A percentile compares a stretch with the other conserved stretches of the same genome.
phyloP scores from a whole-genome alignment of 2,329 filamentous ascomycete species.

The Phyllosticta citriasiana region DNA sequence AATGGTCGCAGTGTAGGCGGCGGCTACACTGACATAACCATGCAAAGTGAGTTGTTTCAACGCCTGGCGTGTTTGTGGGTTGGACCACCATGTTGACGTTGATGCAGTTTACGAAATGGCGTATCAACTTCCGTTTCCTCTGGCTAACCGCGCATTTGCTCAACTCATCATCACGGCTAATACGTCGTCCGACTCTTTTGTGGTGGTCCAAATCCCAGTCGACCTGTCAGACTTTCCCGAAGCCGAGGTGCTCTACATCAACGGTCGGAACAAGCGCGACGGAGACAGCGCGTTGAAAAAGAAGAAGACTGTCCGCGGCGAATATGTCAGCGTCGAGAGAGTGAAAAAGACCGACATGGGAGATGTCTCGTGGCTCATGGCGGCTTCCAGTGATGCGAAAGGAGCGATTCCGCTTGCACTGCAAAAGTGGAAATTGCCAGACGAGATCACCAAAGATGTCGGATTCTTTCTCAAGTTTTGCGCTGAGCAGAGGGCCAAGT shows the following conservation, averaged over 20 bases:
- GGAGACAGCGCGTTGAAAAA: neutral
- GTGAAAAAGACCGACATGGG: conserved; percentile 27
- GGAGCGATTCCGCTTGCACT: conserved; percentile 56
- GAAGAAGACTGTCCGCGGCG: conserved; percentile 44
- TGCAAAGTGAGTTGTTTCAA: conserved; percentile 24
- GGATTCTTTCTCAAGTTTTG: conserved; percentile 52
- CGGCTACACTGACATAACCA: conserved; percentile 23
- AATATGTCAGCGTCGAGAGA: conserved; percentile 57
- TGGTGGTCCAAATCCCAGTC: conserved; percentile 31
- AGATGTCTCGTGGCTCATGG: conserved; percentile 66
- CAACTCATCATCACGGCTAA: conserved; percentile 49
- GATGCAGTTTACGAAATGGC: conserved; percentile 50
- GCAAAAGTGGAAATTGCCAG: conserved; percentile 54
- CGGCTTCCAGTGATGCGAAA: conserved; percentile 60
- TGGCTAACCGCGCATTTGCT: conserved; percentile 56
- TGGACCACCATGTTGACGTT: neutral
- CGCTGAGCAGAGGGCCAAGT: neutral
- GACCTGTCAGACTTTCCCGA: conserved; percentile 23
- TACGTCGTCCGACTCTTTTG: conserved; percentile 15
- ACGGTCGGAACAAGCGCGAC: conserved; percentile 13
- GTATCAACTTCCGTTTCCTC: conserved; percentile 50
- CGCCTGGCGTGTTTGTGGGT: neutral
- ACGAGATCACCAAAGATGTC: conserved; percentile 60
- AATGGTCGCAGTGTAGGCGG: conserved; percentile 17
- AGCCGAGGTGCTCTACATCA: conserved; percentile 19